A percentile compares a stretch with the other conserved stretches of the same genome.
phyloP scores from a whole-genome alignment of 768 basidiomycete species.

The Lactarius trivialis region DNA sequence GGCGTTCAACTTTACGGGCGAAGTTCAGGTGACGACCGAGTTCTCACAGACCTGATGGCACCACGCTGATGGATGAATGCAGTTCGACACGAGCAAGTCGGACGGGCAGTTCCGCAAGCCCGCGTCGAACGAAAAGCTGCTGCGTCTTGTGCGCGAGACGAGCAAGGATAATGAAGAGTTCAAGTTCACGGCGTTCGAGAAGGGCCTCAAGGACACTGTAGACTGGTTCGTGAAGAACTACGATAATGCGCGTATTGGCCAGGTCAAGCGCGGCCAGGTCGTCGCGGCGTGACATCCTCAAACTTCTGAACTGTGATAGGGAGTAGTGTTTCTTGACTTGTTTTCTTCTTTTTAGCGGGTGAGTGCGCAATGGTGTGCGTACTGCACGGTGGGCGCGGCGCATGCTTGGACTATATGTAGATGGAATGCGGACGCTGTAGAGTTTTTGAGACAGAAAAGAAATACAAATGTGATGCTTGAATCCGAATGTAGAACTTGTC shows the following conservation, averaged over 20 bases:
- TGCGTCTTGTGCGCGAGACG: slow-evolving; percentile 29
- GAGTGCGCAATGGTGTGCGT: not conserved
- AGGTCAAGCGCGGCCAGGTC: slow-evolving; percentile 19
- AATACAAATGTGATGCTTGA: not conserved
- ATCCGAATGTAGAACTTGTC: not conserved
- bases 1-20: slow-evolving; percentile 67
- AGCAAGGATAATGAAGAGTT: slow-evolving; percentile 59
- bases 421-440: not conserved
- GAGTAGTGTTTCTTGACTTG: not conserved
- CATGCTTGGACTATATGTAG: not conserved
- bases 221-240: slow-evolving; percentile 85
- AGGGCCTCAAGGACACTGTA: slow-evolving; percentile 59
- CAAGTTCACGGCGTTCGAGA: slow-evolving; percentile 84
- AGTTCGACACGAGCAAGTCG: slow-evolving; percentile 74
- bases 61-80: not conserved
- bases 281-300: not conserved
- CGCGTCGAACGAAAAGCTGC: slow-evolving; percentile 82
- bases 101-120: slow-evolving; percentile 96
- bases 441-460: not conserved
- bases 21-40: slow-evolving; percentile 64
- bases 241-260: slow-evolving; percentile 58
- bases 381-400: not conserved
- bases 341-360: not conserved
- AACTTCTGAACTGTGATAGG: not conserved
- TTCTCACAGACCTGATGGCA: no score